phyloP scores from a whole-genome alignment of 2,329 filamentous ascomycete species.

The Fusarium chlamydosporum region DNA sequence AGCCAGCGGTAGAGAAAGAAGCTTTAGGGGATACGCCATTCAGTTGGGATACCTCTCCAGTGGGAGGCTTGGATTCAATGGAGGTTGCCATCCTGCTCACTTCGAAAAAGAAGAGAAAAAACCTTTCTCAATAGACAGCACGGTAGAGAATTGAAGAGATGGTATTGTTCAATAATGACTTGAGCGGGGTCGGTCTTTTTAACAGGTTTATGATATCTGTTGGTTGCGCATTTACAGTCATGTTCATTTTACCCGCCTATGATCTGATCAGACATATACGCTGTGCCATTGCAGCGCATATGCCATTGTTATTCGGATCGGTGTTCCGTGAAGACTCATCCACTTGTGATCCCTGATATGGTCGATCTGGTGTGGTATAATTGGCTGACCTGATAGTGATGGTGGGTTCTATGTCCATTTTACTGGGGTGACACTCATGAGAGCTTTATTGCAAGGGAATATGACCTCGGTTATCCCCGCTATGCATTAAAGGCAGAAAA shows the following conservation, averaged over 20 bases:
- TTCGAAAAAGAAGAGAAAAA: too few relatives aligned
- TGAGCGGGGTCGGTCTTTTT: neutral
- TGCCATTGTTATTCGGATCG: too few relatives aligned
- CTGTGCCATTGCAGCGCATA: neutral
- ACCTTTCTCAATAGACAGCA: neutral
- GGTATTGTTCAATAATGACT: neutral
- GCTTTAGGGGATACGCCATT: accelerated
- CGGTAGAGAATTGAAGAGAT: neutral
- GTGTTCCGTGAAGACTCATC: neutral
- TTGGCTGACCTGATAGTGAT: too few relatives aligned
- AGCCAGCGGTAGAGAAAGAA: accelerated
- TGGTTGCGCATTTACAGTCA: neutral
- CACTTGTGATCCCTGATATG: neutral
- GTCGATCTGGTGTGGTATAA: too few relatives aligned
- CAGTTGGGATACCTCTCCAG: accelerated
- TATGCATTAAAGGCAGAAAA: too few relatives aligned
- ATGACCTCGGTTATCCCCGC: too few relatives aligned
- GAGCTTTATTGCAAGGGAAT: too few relatives aligned
- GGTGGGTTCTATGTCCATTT: too few relatives aligned
- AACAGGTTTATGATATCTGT: neutral
- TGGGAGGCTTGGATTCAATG: accelerated
- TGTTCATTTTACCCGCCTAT: neutral
- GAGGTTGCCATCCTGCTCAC: neutral
- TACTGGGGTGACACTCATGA: too few relatives aligned
- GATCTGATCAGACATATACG: neutral